Conservation (phyloP, 2,329 filamentous ascomycete genomes). For the Ophiobolus disseminans region DNA sequence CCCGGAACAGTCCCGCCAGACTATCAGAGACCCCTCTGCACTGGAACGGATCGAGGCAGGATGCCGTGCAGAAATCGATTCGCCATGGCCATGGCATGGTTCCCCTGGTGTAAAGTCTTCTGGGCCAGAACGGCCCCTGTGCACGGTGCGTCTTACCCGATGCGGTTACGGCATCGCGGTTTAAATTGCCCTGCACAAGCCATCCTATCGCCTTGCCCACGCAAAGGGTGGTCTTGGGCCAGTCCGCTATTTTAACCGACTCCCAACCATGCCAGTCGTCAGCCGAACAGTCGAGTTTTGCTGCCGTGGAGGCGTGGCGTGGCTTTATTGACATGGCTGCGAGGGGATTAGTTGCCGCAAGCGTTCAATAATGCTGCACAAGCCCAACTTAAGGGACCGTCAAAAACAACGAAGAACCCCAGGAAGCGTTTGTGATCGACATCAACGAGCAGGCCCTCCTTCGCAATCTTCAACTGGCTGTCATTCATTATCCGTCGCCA, state of each 20-base stretch:
- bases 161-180: conserved; percentile 23
- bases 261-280: conserved; percentile 27
- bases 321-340: conserved; percentile 38
- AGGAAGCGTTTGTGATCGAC: conserved; percentile 32
- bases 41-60: conserved; percentile 9
- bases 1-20: not conserved
- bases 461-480: conserved; percentile 23
- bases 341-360: conserved; percentile 29
- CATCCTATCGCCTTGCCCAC: conserved; percentile 18
- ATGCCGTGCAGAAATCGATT: conserved; percentile 12
- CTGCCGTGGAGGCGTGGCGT: conserved; percentile 26
- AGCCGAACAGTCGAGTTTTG: conserved; percentile 26
- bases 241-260: conserved; percentile 35
- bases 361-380: conserved; percentile 21
- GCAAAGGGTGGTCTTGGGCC: conserved; percentile 10
- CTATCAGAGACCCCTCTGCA: not conserved
- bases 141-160: conserved; percentile 13
- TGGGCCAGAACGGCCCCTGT: conserved; percentile 27
- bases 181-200: conserved; percentile 37
- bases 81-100: conserved; percentile 15
- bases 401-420: conserved; percentile 22
- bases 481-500: conserved; percentile 26
- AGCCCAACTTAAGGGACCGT: conserved; percentile 34
- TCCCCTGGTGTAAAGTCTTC: conserved; percentile 8
- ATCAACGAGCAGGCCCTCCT: conserved; percentile 13